phyloP scores from a whole-genome alignment of 2,329 filamentous ascomycete species.

The Trichoderma sp. region DNA sequence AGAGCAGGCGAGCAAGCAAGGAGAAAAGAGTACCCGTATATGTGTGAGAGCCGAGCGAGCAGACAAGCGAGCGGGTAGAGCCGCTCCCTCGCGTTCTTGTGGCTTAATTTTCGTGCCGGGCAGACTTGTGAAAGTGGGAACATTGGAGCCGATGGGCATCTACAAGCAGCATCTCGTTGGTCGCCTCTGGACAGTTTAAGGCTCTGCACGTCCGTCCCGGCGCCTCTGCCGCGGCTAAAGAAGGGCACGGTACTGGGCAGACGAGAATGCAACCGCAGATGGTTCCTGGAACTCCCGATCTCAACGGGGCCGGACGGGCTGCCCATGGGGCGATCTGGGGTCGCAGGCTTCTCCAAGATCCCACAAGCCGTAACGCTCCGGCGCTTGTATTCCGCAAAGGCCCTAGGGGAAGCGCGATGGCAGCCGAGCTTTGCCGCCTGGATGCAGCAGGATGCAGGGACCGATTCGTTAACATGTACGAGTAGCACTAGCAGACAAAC shows the following conservation, averaged over 20 bases:
- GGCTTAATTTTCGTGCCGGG: slow-evolving; percentile 3
- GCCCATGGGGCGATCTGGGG: slow-evolving; percentile 17
- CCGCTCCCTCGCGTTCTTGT: slow-evolving; percentile 7
- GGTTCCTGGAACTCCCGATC: slow-evolving; percentile 21
- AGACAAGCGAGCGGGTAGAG: slow-evolving; percentile 13
- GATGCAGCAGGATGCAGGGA: not conserved
- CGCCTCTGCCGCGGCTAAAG: slow-evolving; percentile 14
- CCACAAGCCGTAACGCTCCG: slow-evolving; percentile 21
- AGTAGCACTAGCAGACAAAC: not conserved
- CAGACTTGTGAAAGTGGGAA: slow-evolving; percentile 6
- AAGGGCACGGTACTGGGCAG: slow-evolving; percentile 4
- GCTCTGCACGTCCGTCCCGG: slow-evolving; percentile 6
- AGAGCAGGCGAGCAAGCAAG: not conserved
- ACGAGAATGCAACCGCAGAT: slow-evolving; percentile 10
- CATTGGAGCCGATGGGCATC: not conserved
- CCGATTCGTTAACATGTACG: not conserved
- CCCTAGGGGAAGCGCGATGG: slow-evolving; percentile 17
- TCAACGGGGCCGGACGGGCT: slow-evolving; percentile 16
- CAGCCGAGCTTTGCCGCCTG: slow-evolving; percentile 20
- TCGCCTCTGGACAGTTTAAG: not conserved
- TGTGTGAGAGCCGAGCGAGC: not conserved
- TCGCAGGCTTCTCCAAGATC: slow-evolving; percentile 17
- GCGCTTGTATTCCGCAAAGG: slow-evolving; percentile 20
- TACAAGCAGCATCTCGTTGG: slow-evolving; percentile 3
- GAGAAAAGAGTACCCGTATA: not conserved